Base-by-base conservation (phyloP, 257 asterid species). In the Coffea canephora region DNA sequence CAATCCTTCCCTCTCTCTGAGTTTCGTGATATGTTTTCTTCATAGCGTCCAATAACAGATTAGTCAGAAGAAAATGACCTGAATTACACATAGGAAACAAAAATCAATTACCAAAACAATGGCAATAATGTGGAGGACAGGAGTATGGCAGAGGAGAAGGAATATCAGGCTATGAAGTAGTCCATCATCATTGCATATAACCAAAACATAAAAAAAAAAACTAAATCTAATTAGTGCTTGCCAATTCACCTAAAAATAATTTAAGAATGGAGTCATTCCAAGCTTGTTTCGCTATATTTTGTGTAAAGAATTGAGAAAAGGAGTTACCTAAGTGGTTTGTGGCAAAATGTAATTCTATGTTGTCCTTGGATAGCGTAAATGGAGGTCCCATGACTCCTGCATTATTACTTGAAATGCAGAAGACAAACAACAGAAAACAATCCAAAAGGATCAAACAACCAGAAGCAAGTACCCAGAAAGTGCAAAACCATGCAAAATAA, bases 61-160 rank as follows among this genome's bases (percentile, higher is more conserved):
- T 78, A 21, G 94, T 81, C 15, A 95, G 84, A 79, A 95, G 97
- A 85, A 95, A 95, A 86, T 95, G 99, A 70, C 99, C 99, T 95
- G 93, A 80, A 87, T 80, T 79, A 23, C 71, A 79, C 34, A 70
- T 78, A 69, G 61, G 54, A 74, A 48, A 67, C 59, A 13, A 55
- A 65, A 16, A 39, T 39, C 43, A 39, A 39, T 4, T 39, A 4
- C 4, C 43, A 39, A 39, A 39, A 39, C 5, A 46, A 71, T n/a
- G 21, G 68, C 73, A 41, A 66, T 5, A 31, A 31, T 31, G 34
- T 31, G 34, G 34, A 31, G 34, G 34, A 31, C 8, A 16, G n/a
- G 59, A 80, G 4, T 31, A 74, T 2, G 8, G 34, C 34, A 5
- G 43, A 39, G 43, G 43, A 39, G 43, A 39, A 3, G 43, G 43